A percentile compares a stretch with the other conserved stretches of the same genome.
phyloP scores from a whole-genome alignment of 2,329 filamentous ascomycete species.

The Aspergillus sp. region DNA sequence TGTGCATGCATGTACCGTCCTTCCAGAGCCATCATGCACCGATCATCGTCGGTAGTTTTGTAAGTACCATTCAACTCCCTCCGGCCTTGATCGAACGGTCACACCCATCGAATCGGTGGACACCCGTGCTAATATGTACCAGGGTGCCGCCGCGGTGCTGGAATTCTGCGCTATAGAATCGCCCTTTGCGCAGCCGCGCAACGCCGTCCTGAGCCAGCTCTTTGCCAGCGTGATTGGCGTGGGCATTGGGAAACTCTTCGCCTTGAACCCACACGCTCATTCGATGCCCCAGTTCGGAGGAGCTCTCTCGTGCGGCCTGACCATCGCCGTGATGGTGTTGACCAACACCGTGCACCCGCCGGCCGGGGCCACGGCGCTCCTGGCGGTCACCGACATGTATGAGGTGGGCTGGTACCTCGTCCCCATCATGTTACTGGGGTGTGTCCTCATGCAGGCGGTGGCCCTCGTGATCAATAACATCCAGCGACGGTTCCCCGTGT shows the following conservation, averaged over 20 bases:
- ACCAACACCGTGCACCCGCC: constrained; percentile 74
- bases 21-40: constrained; percentile 56
- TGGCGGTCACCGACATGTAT: constrained; percentile 59
- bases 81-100: neutral
- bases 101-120: too few species aligned
- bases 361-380: constrained; percentile 69
- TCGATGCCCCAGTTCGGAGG: constrained; percentile 63
- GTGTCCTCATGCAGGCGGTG: constrained; percentile 59
- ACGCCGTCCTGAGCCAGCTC: constrained; percentile 66
- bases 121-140: neutral
- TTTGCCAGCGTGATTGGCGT: constrained; percentile 63
- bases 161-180: constrained; percentile 71
- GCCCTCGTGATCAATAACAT: constrained; percentile 70
- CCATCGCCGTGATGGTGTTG: constrained; percentile 65
- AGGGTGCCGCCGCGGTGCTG: constrained; percentile 75
- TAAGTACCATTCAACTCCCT: constrained; percentile 41
- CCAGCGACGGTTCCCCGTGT: constrained; percentile 64
- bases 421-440: constrained; percentile 61
- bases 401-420: constrained; percentile 68
- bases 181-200: constrained; percentile 71
- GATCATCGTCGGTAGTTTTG: constrained; percentile 68
- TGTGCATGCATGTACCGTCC: constrained; percentile 54
- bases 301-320: constrained; percentile 62
- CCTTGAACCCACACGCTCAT: constrained; percentile 47
- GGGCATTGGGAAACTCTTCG: constrained; percentile 64